Conservation (phyloP, 2,329 filamentous ascomycete species). For the Emergomyces orientalis region DNA sequence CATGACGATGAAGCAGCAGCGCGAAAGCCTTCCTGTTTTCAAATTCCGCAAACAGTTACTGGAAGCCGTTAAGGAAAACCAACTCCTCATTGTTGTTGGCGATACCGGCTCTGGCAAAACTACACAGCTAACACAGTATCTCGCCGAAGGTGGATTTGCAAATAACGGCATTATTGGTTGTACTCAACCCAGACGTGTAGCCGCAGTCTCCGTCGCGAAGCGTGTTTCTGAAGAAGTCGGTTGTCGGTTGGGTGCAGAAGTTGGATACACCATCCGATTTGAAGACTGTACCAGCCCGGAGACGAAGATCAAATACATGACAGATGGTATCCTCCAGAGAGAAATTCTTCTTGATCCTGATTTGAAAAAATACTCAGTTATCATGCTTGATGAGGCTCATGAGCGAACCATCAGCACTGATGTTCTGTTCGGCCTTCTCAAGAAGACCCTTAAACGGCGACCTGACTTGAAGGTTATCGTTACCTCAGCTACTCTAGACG, state of each 20-base stretch:
- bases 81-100: constrained; percentile 89
- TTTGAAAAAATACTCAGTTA: constrained; percentile 80
- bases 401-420: constrained; percentile 94
- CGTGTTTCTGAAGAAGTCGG: constrained; percentile 95
- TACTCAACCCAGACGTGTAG: constrained; percentile 92
- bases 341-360: constrained; percentile 91
- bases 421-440: constrained; percentile 85
- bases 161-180: constrained; percentile 87
- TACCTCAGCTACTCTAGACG: constrained; percentile 90
- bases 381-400: constrained; percentile 98
- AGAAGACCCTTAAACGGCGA: constrained; percentile 79
- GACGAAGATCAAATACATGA: constrained; percentile 99
- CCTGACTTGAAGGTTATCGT: constrained; percentile 91
- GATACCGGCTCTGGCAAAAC: constrained; percentile 98
- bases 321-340: constrained; percentile 93
- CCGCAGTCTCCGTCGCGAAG: constrained; percentile 94
- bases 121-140: constrained; percentile 88
- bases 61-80: constrained; percentile 76
- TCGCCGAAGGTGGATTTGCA: constrained; percentile 84
- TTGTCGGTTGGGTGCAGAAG: constrained; percentile 79
- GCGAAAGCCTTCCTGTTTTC: constrained; percentile 80
- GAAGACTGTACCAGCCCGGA: constrained; percentile 82
- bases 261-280: constrained; percentile 96
- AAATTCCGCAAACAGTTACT: constrained; percentile 81
- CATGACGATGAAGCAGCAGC: constrained; percentile 89